Conservation (phyloP, 1,139 yeast genomes). For the Yamadazyma jaroonii region DNA sequence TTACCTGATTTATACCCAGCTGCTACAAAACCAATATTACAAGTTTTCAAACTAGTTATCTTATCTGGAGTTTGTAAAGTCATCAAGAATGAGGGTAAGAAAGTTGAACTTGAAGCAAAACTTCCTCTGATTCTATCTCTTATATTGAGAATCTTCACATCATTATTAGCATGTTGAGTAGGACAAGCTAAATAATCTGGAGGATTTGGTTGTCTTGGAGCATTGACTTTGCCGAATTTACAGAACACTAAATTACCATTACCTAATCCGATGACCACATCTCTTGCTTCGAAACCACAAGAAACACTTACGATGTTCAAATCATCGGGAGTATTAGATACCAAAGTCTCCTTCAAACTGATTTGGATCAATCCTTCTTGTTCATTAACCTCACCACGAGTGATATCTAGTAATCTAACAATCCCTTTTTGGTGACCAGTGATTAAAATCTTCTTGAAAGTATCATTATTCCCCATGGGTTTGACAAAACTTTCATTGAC, state of each 20-base stretch:
- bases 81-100: slow-evolving; percentile 60
- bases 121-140: slow-evolving; percentile 31
- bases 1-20: slow-evolving; percentile 78
- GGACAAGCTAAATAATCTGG: slow-evolving; percentile 30
- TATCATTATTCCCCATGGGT: slow-evolving; percentile 55
- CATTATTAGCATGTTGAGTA: slow-evolving; percentile 32
- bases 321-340: slow-evolving; percentile 22
- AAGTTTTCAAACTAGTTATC: slow-evolving; percentile 63
- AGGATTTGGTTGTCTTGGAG: slow-evolving; percentile 14
- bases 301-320: slow-evolving; percentile 59
- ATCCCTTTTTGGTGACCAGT: slow-evolving; percentile 85
- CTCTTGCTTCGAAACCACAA: slow-evolving; percentile 75
- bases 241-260: slow-evolving; percentile 77
- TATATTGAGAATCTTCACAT: slow-evolving; percentile 34
- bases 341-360: slow-evolving; percentile 34
- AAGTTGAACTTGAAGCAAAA: slow-evolving; percentile 35
- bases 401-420: slow-evolving; percentile 77
- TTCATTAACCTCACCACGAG: slow-evolving; percentile 71
- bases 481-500: slow-evolving; percentile 30
- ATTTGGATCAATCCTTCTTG: slow-evolving; percentile 40
- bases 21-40: slow-evolving; percentile 83
- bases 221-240: slow-evolving; percentile 53
- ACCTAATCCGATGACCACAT: slow-evolving; percentile 65
- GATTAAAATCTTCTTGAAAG: slow-evolving; percentile 57
- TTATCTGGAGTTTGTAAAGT: slow-evolving; percentile 34